phyloP scores from a whole-genome alignment of 2,329 filamentous ascomycete genomes.

The Tolypocladium sp. region DNA sequence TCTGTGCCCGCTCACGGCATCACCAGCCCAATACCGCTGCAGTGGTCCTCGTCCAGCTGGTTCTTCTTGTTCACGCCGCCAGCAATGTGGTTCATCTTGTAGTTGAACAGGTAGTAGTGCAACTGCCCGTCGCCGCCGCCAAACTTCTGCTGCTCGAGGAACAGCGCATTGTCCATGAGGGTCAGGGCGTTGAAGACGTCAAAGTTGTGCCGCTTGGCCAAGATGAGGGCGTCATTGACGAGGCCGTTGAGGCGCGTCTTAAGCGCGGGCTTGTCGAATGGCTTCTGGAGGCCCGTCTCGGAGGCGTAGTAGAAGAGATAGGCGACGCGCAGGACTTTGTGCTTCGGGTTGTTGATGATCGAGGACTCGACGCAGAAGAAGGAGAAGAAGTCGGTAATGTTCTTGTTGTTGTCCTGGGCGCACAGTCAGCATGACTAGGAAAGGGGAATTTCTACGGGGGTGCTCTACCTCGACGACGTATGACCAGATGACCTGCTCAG shows the following conservation, averaged over 20 bases:
- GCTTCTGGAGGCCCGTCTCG: constrained; percentile 59
- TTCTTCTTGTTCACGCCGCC: constrained; percentile 80
- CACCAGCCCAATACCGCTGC: constrained; percentile 84
- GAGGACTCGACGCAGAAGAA: constrained; percentile 95
- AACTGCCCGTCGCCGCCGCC: constrained; percentile 89
- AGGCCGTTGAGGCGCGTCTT: constrained; percentile 75
- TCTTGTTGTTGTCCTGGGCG: constrained; percentile 49
- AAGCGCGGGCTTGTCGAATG: constrained; percentile 47
- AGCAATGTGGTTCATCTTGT: constrained; percentile 73
- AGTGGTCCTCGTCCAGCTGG: constrained; percentile 62
- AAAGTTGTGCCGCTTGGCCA: constrained; percentile 76
- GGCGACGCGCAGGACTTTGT: constrained; percentile 74
- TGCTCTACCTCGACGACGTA: constrained; percentile 75
- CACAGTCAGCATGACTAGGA: not conserved
- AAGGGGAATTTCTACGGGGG: not conserved
- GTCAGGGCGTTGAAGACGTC: constrained; percentile 97
- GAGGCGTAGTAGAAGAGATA: constrained; percentile 97
- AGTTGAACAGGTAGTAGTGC: constrained; percentile 98
- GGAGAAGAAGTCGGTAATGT: constrained; percentile 93
- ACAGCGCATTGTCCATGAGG: constrained; percentile 86
- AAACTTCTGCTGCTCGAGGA: constrained; percentile 90
- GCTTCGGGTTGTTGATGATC: constrained; percentile 72
- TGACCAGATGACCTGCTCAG: constrained; percentile 81
- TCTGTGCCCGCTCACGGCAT: constrained; percentile 41
- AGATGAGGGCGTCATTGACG: constrained; percentile 75